phyloP scores from a whole-genome alignment of 495 filamentous ascomycete species.

The Penicillium argentinense region DNA sequence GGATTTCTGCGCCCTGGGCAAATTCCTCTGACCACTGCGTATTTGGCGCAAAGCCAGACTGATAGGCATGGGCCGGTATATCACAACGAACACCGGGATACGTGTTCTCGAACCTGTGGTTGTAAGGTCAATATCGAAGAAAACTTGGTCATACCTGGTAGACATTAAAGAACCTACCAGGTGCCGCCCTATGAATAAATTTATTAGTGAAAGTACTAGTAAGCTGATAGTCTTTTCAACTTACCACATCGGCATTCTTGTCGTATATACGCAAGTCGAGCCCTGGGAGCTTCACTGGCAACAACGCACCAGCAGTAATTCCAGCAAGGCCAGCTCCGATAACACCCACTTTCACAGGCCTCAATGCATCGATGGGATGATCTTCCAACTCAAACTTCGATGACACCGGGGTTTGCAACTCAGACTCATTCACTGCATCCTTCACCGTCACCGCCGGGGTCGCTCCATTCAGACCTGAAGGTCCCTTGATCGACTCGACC shows the following conservation, averaged over 20 bases:
- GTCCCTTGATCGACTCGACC: constrained; percentile 12
- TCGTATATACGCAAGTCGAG: constrained; percentile 56
- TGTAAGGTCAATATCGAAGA: background rate
- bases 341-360: constrained; percentile 50
- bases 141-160: background rate
- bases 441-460: constrained; percentile 17
- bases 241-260: constrained; percentile 55
- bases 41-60: constrained; percentile 65
- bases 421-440: constrained; percentile 2
- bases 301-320: constrained; percentile 47
- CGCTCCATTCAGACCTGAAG: constrained; percentile 2
- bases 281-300: constrained; percentile 51
- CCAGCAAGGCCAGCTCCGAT: constrained; percentile 55
- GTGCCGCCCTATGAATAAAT: constrained; percentile 43
- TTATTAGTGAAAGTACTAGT: constrained; percentile 1
- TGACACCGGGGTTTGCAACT: constrained; percentile 1
- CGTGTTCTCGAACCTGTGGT: constrained; percentile 49
- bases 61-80: constrained; percentile 71
- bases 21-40: constrained; percentile 66
- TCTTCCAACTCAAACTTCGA: constrained; percentile 36
- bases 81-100: constrained; percentile 64
- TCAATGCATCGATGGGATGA: constrained; percentile 39
- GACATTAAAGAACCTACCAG: constrained; percentile 40
- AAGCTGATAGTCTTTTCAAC: constrained; percentile 3
- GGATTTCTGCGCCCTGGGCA: constrained; percentile 63